Evolutionary conservation across 371 early-diverging fungal species (phyloP), one percentile per base, ranked within the genome.

Genomic region (Mucor saturninus): DNA sequence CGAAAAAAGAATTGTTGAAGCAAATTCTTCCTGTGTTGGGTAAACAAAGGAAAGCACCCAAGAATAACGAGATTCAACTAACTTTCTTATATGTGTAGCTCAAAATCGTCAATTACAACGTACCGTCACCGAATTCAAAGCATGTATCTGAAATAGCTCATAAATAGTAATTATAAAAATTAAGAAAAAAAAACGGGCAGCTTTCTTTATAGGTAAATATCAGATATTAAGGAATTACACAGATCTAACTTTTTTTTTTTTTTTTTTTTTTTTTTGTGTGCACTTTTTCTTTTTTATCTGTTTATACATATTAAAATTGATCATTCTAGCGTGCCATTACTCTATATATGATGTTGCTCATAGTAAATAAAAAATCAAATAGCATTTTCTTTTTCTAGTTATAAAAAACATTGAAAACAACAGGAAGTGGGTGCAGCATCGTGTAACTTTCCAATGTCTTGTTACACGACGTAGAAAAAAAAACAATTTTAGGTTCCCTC

Each of bases 71-170:
- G 7, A 43, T 13, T 29, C 1, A 30, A 29, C 13, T 61, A 48
- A 39, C 28, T 40, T 60, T n/a, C 31, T 14, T 49, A 42, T 54
- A n/a, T n/a, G n/a, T 40, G 10, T 75, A 68, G 77, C 76, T 38
- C 73, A 77, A 29, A 84, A 84, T 51, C 81, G 84, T 32, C 68
- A 76, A 46, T 52, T 84, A 48, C 83, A 80, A 54, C 69, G 81
- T 32, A 65, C 74, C 21, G 64, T 81, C 6, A 71, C 69, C 55
- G 80, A 79, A 60, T 81, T 77, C 53, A 64, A 59, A 31, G 40
- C 62, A 26, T 62, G 43, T 50, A 30, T 56, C n/a, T 54, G 46
- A 66, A n/a, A n/a, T n/a, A n/a, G n/a, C n/a, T n/a, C n/a, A n/a
- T n/a, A n/a, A n/a, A n/a, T n/a, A n/a, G n/a, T n/a, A n/a, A n/a